A percentile compares a stretch with the other conserved stretches of the same genome.
Conservation (phyloP, 768 basidiomycete species). For the Leccinum ochraceum region DNA sequence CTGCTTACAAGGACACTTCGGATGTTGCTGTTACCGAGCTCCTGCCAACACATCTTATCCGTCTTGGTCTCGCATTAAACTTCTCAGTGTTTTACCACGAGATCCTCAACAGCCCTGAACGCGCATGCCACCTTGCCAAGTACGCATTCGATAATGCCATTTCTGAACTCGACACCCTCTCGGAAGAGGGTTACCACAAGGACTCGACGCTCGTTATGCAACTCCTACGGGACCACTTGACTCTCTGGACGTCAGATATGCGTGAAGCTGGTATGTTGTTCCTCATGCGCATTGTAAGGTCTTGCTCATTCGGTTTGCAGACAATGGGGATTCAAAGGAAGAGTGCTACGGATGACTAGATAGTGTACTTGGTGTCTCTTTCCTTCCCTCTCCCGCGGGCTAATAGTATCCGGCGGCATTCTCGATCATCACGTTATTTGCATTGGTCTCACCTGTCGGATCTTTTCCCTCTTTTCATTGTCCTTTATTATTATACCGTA, state of each 20-base stretch:
- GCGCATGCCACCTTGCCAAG: conserved; percentile 98
- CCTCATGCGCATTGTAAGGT: neutral
- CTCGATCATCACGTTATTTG: conserved; percentile 32
- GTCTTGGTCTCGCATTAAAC: conserved; percentile 97
- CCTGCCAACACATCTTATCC: conserved; percentile 95
- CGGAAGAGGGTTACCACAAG: conserved; percentile 95
- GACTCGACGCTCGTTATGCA: conserved; percentile 98
- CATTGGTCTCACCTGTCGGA: conserved; percentile 34
- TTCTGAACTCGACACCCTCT: conserved; percentile 97
- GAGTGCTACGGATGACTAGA: conserved; percentile 68
- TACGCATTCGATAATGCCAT: conserved; percentile 99
- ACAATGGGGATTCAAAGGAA: conserved; percentile 74
- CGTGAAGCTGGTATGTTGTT: conserved; percentile 76
- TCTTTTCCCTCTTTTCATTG: conserved; percentile 30
- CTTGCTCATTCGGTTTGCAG: conserved; percentile 39
- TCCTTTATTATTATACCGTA: conserved; percentile 41
- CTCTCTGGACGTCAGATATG: conserved; percentile 98
- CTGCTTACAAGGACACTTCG: conserved; percentile 97
- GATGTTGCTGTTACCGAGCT: conserved; percentile 96
- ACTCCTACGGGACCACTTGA: conserved; percentile 94
- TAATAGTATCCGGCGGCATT: conserved; percentile 16
- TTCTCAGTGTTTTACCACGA: conserved; percentile 99
- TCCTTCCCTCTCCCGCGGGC: conserved; percentile 17
- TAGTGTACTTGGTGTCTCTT: conserved; percentile 5
- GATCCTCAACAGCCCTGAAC: conserved; percentile 97